Evolutionary conservation across 805 yeast genomes (phyloP), one percentile per base, ranked within the genome.

Genomic region (Ogataea nonfermentans): DNA sequence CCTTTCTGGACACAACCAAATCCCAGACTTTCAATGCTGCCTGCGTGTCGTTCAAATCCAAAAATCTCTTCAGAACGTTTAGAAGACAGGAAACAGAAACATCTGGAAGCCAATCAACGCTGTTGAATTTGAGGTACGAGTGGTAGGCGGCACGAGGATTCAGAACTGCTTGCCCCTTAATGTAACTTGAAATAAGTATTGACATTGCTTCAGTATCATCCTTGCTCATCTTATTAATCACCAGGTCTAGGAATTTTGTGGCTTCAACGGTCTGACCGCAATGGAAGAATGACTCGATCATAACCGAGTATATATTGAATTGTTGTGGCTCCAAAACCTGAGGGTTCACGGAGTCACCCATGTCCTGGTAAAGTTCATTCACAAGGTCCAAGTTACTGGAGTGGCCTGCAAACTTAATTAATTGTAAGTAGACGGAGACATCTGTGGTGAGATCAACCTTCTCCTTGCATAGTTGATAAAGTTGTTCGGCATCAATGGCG

Each of bases 171-270:
- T 57, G 53, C 2, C 61, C 57, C 38, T 54, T 44, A 24, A 63
- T 30, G 37, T 40, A 65, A 24, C 54, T 35, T 8, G 66, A 56
- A 11, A 64, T 33, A 23, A 62, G 35, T 3, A 32, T 24, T 2
- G 56, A 47, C 17, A 38, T 16, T 26, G 43, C 46, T 10, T 47
- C 40, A n/a, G 46, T 48, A 6, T 47, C 32, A 9, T 48, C 34
- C 0, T 66, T 49, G 20, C 19, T 24, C 16, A 15, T 30, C 9
- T 26, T 9, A 9, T 13, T 12, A 29, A 82, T 56, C 5, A 81
- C 64, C 28, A 69, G 64, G 53, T 82, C 84, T 50, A 84, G 61
- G 40, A 81, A 70, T 42, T 71, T 66, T 1, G 82, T 70, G 3
- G 87, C 80, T 28, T 71, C 49, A 7, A 66, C 63, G 25, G 69